Evolutionary conservation across 2,329 filamentous ascomycete genomes (phyloP), one percentile per base, ranked within the genome.

Genomic region (Apiospora pterosperma): DNA sequence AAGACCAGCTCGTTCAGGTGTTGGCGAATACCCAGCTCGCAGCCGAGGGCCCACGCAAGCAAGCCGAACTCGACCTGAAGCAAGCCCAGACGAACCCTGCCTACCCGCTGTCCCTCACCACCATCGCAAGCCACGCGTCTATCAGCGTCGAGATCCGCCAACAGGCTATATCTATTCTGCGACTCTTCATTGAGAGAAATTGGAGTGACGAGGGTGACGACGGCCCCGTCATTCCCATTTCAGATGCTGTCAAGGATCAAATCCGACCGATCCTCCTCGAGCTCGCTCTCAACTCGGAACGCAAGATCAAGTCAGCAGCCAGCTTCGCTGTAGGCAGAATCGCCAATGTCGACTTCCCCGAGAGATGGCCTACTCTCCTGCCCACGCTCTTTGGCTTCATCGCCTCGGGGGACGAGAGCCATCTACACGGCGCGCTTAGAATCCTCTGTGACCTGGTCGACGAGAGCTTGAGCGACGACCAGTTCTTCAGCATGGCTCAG

Each of bases 391-490:
- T 99, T 67, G 86, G 87, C 52, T 84, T 94, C 61, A 92, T 98
- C 72, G 87, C 90, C 63, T 86, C 83, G 62, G 93, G 92, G 67
- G 88, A 84, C 68, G 92, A 97, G 72, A 81, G 84, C 59, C 93
- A 97, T 75, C 82, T 97, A 61, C 93, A 97, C 76, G 96, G 96
- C 62, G 92, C 95, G 10, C 83, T 99, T 66, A 92, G 91, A 75
- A 93, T 98, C 28, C 86, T 99, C 55, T 85, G 88, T 69, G 95
- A 98, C 77, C 84, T 99, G 58, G 92, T 99, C 31, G 94, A 98
- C 67, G 95, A 97, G 74, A 93, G 92, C 69, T 86, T 99, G 76
- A 96, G 90, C 74, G 95, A 98, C 75, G 92, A 93, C 67, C 94
- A 97, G 71, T 99, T 99, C 83, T 97, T 98, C 77, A 86, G 86